Evolutionary conservation across 345 rosid species (phyloP), one percentile per base, ranked within the genome.

Genomic region (Zanthoxylum bungeanum): DNA sequence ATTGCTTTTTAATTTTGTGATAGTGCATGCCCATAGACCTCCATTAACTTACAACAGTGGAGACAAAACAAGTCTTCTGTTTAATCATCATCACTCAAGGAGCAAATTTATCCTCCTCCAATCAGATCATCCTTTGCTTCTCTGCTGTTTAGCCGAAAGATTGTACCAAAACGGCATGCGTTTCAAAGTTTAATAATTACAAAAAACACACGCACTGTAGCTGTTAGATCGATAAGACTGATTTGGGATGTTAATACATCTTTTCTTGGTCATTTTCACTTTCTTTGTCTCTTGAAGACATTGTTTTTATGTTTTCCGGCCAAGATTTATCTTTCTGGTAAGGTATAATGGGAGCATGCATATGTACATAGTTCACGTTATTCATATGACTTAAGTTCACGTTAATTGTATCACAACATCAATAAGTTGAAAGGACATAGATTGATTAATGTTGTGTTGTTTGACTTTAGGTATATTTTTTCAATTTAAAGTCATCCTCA

Each of bases 11-110:
- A 40, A 24, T 39, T 71, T 55, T 80, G 67, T 34, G 60, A 60
- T 73, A 71, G 86, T 85, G 84, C 66, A 56, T 75, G 81, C 5
- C 58, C 37, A 17, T 71, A 78, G 78, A 73, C 75, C 79, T 70
- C 82, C 76, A 51, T 75, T 75, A 57, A 1, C 17, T 75, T 61
- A 1, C 17, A 30, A 56, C 73, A 76, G 82, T 79, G 87, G 78
- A 81, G 80, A 81, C 78, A 74, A 83, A 80, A 74, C 69, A 71
- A 73, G 78, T 81, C 84, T 40, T 77, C 78, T 74, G 22, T 75
- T 81, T 65, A 75, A 80, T 87, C 86, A 83, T 77, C 75, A 69
- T n/a, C 21, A 25, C 52, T 31, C 58, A 34, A 34, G 5, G 21
- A 58, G 36, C 60, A 28, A 2, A 12, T 14, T 30, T 16, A 28